Conservation (phyloP, 1,284 basidiomycete species). For the Gomphus sp. region DNA sequence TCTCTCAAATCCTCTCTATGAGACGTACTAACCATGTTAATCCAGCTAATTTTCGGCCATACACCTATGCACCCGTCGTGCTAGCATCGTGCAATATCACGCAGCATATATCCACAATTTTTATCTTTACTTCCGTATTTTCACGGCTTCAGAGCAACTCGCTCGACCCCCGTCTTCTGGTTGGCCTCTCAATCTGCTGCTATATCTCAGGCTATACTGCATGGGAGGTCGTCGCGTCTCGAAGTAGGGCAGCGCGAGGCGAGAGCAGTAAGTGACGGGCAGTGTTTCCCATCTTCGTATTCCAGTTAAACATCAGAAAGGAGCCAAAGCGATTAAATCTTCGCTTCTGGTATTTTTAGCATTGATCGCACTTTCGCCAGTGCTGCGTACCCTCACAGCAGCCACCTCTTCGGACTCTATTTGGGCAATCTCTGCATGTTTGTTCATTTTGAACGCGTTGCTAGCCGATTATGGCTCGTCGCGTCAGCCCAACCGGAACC, state of each 20-base stretch:
- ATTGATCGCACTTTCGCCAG: constrained; percentile 84
- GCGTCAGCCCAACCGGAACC: constrained; percentile 22
- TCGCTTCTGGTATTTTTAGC: constrained; percentile 83
- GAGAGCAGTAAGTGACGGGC: constrained; percentile 7
- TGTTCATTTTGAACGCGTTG: constrained; percentile 56
- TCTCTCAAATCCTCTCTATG: constrained; percentile 6
- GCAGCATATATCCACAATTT: constrained; percentile 77
- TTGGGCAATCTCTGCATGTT: constrained; percentile 76
- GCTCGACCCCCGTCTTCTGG: constrained; percentile 60
- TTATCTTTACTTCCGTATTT: constrained; percentile 78
- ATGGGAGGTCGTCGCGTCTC: constrained; percentile 51
- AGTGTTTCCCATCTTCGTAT: neutral
- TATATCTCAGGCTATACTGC: constrained; percentile 52
- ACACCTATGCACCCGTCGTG: constrained; percentile 69
- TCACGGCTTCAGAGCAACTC: constrained; percentile 54
- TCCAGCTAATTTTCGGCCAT: constrained; percentile 66
- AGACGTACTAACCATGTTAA: constrained; percentile 17
- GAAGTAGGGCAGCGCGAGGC: neutral
- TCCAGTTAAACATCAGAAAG: constrained; percentile 24
- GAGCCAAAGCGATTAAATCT: constrained; percentile 59
- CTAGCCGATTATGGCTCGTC: constrained; percentile 56
- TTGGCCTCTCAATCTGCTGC: constrained; percentile 54
- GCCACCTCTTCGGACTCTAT: constrained; percentile 96
- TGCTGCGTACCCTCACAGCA: constrained; percentile 85
- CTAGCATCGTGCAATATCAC: constrained; percentile 69